Percentiles rank a stretch among this genome's conserved stretches.
Evolutionary conservation across 2,329 filamentous ascomycete genomes (phyloP).

Genomic region (Graphiopsis chlorocephala): DNA sequence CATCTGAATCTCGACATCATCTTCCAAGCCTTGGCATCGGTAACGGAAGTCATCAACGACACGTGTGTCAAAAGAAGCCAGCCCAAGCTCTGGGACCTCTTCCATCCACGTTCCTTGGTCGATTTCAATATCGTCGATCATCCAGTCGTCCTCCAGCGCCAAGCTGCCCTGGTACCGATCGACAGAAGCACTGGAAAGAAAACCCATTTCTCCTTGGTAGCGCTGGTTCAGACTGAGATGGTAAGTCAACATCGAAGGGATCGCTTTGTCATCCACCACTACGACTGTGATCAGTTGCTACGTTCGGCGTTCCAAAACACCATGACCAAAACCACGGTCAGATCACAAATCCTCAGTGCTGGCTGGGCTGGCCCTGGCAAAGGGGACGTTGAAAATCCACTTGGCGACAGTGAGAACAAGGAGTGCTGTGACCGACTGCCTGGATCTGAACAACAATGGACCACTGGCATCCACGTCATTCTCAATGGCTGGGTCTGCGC

Average conservation of each 20-base stretch:
- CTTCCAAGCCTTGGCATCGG: neutral
- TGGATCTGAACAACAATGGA: neutral
- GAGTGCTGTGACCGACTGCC: neutral
- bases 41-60: constrained; percentile 12
- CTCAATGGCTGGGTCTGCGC: constrained; percentile 11
- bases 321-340: neutral
- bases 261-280: neutral
- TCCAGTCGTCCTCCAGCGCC: neutral
- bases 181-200: neutral
- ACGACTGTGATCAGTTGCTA: neutral
- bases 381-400: neutral
- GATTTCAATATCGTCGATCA: neutral
- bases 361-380: neutral
- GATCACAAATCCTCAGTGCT: neutral
- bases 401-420: neutral
- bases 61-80: neutral
- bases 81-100: neutral
- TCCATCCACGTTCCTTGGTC: constrained; percentile 5
- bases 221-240: neutral
- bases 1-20: neutral
- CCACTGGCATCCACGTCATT: neutral
- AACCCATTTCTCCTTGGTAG: neutral
- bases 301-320: neutral
- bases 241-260: neutral
- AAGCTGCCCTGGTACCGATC: neutral